Conservation (phyloP, 1,139 yeast species). For the Hyphopichia khmerensis region DNA sequence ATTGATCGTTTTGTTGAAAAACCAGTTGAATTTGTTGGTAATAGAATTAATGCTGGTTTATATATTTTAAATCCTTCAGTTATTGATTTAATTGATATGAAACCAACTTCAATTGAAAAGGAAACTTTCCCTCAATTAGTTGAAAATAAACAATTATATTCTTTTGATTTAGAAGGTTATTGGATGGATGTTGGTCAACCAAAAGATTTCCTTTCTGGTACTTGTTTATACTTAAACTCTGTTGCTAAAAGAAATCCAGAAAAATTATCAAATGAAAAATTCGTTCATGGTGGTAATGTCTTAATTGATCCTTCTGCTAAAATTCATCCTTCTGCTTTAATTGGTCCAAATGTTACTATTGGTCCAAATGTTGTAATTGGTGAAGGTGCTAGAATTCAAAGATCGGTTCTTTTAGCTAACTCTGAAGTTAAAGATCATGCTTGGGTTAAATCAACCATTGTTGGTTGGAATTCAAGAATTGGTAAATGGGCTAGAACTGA, state of each 20-base stretch:
- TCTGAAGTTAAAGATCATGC: slow-evolving; percentile 96
- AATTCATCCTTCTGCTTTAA: slow-evolving; percentile 89
- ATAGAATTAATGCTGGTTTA: slow-evolving; percentile 96
- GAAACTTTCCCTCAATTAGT: slow-evolving; percentile 98
- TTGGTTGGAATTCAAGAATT: slow-evolving; percentile 98
- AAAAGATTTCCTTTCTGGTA: slow-evolving; percentile 97
- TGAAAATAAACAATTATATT: slow-evolving; percentile 82
- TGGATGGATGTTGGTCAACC: slow-evolving; percentile 99
- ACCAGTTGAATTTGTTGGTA: slow-evolving; percentile 98
- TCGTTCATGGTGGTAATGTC: slow-evolving; percentile 90
- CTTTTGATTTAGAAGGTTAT: slow-evolving; percentile 97
- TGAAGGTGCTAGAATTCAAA: slow-evolving; percentile 97
- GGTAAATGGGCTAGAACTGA: slow-evolving; percentile 99
- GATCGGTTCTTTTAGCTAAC: slow-evolving; percentile 90
- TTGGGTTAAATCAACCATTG: slow-evolving; percentile 95
- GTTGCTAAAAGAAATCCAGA: slow-evolving; percentile 78
- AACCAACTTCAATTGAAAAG: slow-evolving; percentile 98
- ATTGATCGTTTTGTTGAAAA: slow-evolving; percentile 99
- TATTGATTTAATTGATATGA: slow-evolving; percentile 92
- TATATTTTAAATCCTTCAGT: slow-evolving; percentile 96
- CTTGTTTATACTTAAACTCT: slow-evolving; percentile 87
- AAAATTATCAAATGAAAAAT: slow-evolving; percentile 63
- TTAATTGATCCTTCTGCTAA: slow-evolving; percentile 93
- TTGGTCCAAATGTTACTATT: slow-evolving; percentile 97
- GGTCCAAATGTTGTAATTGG: slow-evolving; percentile 97